Evolutionary conservation across 345 rosid species (phyloP), one percentile per base, ranked within the genome.

Genomic region (Erodium maritimum): DNA sequence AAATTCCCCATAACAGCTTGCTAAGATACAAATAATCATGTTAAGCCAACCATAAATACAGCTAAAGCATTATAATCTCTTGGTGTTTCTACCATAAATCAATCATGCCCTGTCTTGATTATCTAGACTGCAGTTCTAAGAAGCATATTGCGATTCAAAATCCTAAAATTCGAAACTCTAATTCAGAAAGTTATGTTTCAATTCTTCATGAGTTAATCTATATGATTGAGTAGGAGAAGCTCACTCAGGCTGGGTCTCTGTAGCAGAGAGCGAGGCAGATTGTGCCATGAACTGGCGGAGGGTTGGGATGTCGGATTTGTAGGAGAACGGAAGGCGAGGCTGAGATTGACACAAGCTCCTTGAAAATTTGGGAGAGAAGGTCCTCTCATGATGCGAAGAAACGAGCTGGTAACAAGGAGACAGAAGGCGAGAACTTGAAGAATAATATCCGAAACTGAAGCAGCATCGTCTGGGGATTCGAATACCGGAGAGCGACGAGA

Each of bases 221-320:
- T 45, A 54, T 13, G 7, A 5, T 12, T 1, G 45, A 48, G 11
- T 14, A 34, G 2, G 14, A 19, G 42, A 66, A 56, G 66, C 83
- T 78, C 61, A 90, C 97, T 73, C 70, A n/a, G 86, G 70, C 58
- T 63, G 85, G 2, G 66, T 23, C 46, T 73, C 78, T 21, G 80
- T 55, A 61, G 74, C 61, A 5, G 85, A 34, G 62, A 79, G 68
- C 24, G 87, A 66, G 56, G 87, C 56, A 54, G 74, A 75, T 18
- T 76, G 75, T 4, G 80, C 68, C 22, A 81, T 63, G 76, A 91
- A 88, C 37, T 80, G 85, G 50, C 71, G 83, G 65, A 91, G 84
- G 17, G 62, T 63, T 29, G 84, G 88, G 19, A 82, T 73, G 50
- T 77, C 81, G 17, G 65, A 59, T 48, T 64, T 77, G 1, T 42